These are phyloP conservation scores for Ambispora gerdemannii DNA, from an alignment of 192 early-diverging fungal species.

Conservation along the genomic window DNA sequence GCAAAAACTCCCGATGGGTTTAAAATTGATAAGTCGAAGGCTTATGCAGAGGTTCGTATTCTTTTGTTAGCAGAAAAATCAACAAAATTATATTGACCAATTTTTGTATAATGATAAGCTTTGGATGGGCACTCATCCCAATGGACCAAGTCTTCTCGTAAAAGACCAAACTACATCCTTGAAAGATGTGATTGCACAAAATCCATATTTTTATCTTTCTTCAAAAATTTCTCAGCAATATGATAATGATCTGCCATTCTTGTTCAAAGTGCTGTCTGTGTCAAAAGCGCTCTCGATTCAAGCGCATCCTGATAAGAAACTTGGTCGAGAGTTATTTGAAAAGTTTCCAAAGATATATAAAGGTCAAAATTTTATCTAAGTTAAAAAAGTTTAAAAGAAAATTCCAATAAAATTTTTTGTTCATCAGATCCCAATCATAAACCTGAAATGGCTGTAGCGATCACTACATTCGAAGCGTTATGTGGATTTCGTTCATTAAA, in stretches of 20 bases:
- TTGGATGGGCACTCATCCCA: constrained; percentile 99
- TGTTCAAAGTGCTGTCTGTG: constrained; percentile 94
- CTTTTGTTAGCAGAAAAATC: not conserved
- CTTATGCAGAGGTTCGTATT: constrained; percentile 83
- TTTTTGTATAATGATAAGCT: constrained; percentile 49
- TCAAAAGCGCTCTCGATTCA: constrained; percentile 93
- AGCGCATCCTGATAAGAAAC: constrained; percentile 91
- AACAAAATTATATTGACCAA: not conserved
- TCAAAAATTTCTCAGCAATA: constrained; percentile 57
- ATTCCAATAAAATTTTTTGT: not conserved
- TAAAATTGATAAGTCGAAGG: constrained; percentile 54
- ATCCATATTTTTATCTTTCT: constrained; percentile 52
- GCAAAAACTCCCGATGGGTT: constrained; percentile 52
- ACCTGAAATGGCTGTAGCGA: constrained; percentile 96
- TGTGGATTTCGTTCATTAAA: constrained; percentile 86
- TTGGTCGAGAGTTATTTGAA: constrained; percentile 71
- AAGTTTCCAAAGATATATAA: constrained; percentile 85
- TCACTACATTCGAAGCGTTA: constrained; percentile 93
- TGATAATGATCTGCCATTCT: constrained; percentile 84
- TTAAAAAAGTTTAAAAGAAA: not conserved
- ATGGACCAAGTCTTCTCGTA: constrained; percentile 67
- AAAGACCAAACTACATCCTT: constrained; percentile 49
- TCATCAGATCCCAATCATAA: constrained; percentile 77
- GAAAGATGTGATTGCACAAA: constrained; percentile 54
- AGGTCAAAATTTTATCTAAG: constrained; percentile 30